A percentile compares a stretch with the other conserved stretches of the same genome.
phyloP scores from a whole-genome alignment of 768 basidiomycete species.

The Psilocybe subaeruginosa region DNA sequence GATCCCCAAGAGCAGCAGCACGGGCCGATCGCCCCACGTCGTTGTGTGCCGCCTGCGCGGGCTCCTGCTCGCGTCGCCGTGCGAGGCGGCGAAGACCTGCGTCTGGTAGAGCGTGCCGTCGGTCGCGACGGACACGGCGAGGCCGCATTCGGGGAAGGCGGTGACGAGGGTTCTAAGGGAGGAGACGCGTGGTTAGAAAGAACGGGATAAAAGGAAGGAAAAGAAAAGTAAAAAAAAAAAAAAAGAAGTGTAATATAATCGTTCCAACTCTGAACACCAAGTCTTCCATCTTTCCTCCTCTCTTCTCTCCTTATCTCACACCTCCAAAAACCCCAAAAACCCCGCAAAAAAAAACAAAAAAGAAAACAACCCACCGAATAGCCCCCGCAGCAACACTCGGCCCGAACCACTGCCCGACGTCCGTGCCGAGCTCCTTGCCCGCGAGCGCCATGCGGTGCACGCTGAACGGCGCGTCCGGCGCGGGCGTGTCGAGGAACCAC shows the following conservation, averaged over 20 bases:
- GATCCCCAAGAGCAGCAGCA: slow-evolving; percentile 85
- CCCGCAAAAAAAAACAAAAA: too few species aligned
- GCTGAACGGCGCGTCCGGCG: slow-evolving; percentile 84
- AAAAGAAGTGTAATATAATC: too few species aligned
- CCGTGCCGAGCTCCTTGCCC: slow-evolving; percentile 93
- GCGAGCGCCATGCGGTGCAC: slow-evolving; percentile 96
- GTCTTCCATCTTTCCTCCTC: too few species aligned
- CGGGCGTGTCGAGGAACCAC: slow-evolving; percentile 94
- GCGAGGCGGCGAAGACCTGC: slow-evolving; percentile 84
- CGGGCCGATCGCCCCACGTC: slow-evolving; percentile 82
- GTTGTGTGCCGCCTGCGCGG: slow-evolving; percentile 28
- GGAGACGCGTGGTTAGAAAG: too few species aligned
- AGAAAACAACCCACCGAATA: slow-evolving; percentile 64
- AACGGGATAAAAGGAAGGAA: too few species aligned
- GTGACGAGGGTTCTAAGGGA: slow-evolving; percentile 68
- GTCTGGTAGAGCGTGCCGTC: slow-evolving; percentile 85
- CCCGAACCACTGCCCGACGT: slow-evolving; percentile 98
- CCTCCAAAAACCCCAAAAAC: too few species aligned
- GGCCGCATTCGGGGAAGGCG: slow-evolving; percentile 76
- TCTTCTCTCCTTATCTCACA: too few species aligned
- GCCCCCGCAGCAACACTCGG: slow-evolving; percentile 98
- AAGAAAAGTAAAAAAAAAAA: too few species aligned
- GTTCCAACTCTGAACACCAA: too few species aligned
- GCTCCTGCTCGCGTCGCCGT: slow-evolving; percentile 34
- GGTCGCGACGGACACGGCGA: slow-evolving; percentile 81